Evolutionary conservation across 2,329 filamentous ascomycete species (phyloP).

Genomic region (Macrophomina pseudophaseolina): DNA sequence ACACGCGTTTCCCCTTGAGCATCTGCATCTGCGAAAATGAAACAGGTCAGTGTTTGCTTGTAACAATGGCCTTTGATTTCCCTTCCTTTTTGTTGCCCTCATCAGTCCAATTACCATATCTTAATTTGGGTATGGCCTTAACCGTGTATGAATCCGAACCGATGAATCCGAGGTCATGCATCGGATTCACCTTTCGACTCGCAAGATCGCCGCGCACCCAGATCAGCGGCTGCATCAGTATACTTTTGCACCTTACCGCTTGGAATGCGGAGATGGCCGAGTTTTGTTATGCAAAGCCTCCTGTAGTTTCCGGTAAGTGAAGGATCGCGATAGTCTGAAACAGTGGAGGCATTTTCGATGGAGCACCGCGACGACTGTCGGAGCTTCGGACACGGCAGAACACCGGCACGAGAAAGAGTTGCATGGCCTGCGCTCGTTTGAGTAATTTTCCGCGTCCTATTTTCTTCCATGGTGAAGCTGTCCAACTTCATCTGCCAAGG

Average conservation of each 20-base stretch:
- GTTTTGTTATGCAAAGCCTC: neutral
- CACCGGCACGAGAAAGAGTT: no score
- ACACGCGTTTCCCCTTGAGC: neutral
- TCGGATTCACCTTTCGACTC: neutral
- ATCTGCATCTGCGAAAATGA: neutral
- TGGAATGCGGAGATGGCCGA: neutral
- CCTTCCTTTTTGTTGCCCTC: neutral
- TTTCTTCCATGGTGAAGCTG: no score
- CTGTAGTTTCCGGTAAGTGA: neutral
- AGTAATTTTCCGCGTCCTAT: neutral
- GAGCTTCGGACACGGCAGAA: neutral
- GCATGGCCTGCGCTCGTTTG: neutral
- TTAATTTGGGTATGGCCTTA: neutral
- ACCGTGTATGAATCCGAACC: neutral
- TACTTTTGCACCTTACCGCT: constrained; percentile 14
- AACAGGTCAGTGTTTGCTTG: neutral
- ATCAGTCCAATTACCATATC: neutral
- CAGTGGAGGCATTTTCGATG: neutral
- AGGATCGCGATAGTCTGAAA: constrained; percentile 1
- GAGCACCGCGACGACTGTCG: neutral
- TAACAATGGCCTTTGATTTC: neutral
- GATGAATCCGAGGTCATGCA: neutral
- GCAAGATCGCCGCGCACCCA: neutral
- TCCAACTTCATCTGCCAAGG: no score
- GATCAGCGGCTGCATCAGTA: neutral